phyloP scores from a whole-genome alignment of 352 stramenopile species.

The Achlya hypogyna region DNA sequence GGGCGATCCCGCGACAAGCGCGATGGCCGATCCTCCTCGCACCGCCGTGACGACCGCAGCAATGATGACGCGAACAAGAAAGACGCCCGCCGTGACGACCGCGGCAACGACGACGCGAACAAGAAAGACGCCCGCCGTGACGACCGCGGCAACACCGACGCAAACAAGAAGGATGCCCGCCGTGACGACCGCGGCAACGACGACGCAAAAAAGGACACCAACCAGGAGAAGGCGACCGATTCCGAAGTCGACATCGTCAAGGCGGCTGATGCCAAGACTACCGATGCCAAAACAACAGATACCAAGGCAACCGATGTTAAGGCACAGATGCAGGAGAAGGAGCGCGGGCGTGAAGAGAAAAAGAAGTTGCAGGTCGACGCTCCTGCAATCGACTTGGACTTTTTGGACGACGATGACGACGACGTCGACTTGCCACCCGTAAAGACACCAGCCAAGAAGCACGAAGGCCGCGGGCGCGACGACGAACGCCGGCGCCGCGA shows the following conservation, averaged over 20 bases:
- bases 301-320: conserved; percentile 28
- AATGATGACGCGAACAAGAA: not conserved
- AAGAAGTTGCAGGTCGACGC: conserved; percentile 34
- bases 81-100: not conserved
- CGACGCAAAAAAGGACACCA: not conserved
- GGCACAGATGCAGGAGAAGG: not conserved
- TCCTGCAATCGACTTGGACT: conserved; percentile 78
- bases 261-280: conserved; percentile 26
- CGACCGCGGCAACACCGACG: not conserved
- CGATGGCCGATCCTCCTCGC: no score
- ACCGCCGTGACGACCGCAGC: not conserved
- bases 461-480: not conserved
- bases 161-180: no score
- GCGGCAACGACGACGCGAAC: no score
- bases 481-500: not conserved
- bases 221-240: conserved; percentile 9
- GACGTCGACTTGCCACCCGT: conserved; percentile 38
- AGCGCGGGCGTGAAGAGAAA: not conserved
- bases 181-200: not conserved
- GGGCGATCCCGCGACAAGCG: conserved; percentile 31
- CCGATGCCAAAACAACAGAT: conserved; percentile 54
- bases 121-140: not conserved
- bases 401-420: conserved; percentile 35
- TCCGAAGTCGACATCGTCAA: conserved; percentile 22
- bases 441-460: conserved; percentile 23